These are phyloP conservation scores for Fusarium sp. DNA, from an alignment of 2,329 filamentous ascomycete genomes.

Conservation along the genomic window DNA sequence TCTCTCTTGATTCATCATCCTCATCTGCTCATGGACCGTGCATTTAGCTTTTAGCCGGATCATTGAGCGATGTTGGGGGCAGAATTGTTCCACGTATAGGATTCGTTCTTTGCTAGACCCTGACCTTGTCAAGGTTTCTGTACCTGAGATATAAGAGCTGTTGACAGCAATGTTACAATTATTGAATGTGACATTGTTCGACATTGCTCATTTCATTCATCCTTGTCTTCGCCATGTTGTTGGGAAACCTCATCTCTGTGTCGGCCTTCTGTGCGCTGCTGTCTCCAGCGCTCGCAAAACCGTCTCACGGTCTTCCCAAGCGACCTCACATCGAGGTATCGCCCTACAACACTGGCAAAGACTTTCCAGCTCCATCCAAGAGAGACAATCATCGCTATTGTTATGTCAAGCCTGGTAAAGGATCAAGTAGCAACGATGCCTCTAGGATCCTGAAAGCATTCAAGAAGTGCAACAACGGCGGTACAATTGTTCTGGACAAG, in stretches of 20 bases:
- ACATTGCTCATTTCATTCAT: not conserved
- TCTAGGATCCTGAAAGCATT: slow-evolving; percentile 37
- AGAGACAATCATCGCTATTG: slow-evolving; percentile 28
- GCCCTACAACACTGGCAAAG: slow-evolving; percentile 32
- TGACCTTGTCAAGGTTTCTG: not conserved
- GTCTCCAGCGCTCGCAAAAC: slow-evolving; percentile 14
- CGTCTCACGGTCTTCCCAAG: slow-evolving; percentile 19
- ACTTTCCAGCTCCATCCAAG: slow-evolving; percentile 30
- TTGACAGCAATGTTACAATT: not conserved
- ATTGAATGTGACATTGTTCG: not conserved
- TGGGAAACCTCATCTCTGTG: slow-evolving; percentile 22
- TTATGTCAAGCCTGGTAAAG: slow-evolving; percentile 33
- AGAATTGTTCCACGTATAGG: not conserved
- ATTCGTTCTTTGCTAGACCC: not conserved
- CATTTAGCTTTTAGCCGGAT: slow-evolving; percentile 1
- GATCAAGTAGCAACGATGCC: slow-evolving; percentile 30
- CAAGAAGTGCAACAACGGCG: slow-evolving; percentile 69
- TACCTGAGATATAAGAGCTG: not conserved
- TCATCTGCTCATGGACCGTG: not conserved
- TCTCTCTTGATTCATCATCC: not conserved
- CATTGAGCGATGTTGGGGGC: not conserved
- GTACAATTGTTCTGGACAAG: slow-evolving; percentile 69
- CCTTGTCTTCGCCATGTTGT: slow-evolving; percentile 9
- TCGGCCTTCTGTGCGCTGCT: slow-evolving; percentile 25
- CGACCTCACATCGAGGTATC: slow-evolving; percentile 31